These are phyloP conservation scores for Chytriomyces hyalinus DNA, from an alignment of 192 early-diverging fungal species.

Conservation along the genomic window DNA sequence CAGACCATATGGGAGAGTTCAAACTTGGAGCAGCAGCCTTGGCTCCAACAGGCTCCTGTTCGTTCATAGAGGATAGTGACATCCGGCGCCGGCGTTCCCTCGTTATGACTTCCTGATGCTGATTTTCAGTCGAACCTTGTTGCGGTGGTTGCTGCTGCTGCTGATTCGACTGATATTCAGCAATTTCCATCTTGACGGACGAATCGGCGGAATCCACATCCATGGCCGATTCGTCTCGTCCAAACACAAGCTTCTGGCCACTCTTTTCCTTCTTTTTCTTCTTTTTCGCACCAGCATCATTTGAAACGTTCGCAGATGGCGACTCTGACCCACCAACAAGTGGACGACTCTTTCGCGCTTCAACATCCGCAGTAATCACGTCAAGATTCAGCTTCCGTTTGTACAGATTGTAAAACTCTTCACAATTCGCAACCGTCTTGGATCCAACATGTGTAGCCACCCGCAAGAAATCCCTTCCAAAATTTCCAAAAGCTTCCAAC, in stretches of 20 bases:
- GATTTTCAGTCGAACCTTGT: neutral
- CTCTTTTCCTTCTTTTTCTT: conserved; percentile 23
- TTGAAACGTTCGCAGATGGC: neutral
- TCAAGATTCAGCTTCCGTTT: conserved; percentile 61
- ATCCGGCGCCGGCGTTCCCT: neutral
- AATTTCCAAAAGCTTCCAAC: conserved; percentile 65
- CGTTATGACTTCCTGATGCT: neutral
- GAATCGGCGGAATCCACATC: neutral
- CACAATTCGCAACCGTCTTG: conserved; percentile 79
- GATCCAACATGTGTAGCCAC: conserved; percentile 74
- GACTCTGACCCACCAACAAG: conserved; percentile 6
- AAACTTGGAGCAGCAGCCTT: neutral
- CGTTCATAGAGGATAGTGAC: conserved; percentile 9
- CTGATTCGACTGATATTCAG: neutral
- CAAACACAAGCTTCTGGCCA: neutral
- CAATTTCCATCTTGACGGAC: neutral
- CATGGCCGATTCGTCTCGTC: neutral
- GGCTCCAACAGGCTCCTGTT: conserved; percentile 4
- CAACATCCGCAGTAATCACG: conserved; percentile 5
- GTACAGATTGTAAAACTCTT: conserved; percentile 79
- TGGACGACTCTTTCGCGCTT: conserved; percentile 7
- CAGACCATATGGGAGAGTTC: conserved; percentile 82
- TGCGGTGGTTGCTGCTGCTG: neutral
- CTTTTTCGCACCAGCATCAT: neutral
- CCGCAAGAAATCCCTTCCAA: conserved; percentile 73